Base-by-base conservation (phyloP, 345 rosid genomes). In the Triadica sebifera region DNA sequence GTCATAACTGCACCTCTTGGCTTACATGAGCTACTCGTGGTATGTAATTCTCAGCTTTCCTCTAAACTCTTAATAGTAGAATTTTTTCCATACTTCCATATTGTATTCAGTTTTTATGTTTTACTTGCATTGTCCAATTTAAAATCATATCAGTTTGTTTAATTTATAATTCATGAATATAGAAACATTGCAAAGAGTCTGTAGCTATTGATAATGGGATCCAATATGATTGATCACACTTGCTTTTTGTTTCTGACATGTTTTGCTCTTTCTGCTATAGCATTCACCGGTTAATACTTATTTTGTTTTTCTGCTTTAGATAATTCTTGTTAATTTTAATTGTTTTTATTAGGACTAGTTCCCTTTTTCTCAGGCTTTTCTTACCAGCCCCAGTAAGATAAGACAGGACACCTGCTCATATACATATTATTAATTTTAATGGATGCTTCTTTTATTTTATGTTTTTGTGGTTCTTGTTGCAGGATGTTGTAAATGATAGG, bases 1-100 rank as follows among this genome's bases (percentile, higher is more conserved):
- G 77, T 94, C 34, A 79, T 93, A 68, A 87, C 98, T 71, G 93
- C 98, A 65, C 98, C 98, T 37, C 98, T 94, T 46, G 98, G 98
- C 65, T 81, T 89, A 77, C 98, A 94, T 12, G 84, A 87, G 71
- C 88, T 87, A 81, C 96, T 94, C 61, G 89, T 92, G 86, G 98
- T 92, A 89, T 82, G 82, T 66, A 65, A 68, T 64, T 19, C 43
- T 49, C 12, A 29, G 2, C 34, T 29, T 67, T 49, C 41, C 9
- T 29, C 2, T 29, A 29, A 69, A 37, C 17, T 39, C 63, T 69
- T 37, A 20, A 9, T 13, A 41, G 45, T 16, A 5, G 34, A 13
- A 29, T 50, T 20, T 38, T 3, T 62, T 15, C 41, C 51, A 52
- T 63, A 51, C 1, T 64, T 73, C 41, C 20, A 13, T 7, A 12